Conservation (phyloP, 371 early-diverging fungal species). For the Umbelopsis sp. region DNA sequence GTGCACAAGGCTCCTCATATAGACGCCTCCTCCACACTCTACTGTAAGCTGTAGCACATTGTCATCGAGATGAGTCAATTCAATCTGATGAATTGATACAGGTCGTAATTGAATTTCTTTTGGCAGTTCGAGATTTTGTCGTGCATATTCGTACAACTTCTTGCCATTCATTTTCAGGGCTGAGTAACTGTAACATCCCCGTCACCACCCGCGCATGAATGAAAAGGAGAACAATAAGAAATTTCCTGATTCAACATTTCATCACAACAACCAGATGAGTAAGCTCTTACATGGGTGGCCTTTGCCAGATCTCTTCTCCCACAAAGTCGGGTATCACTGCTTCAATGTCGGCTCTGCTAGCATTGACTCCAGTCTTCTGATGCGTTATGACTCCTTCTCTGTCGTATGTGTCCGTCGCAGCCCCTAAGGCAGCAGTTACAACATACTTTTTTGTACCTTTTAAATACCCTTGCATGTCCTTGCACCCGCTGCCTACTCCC, state of each 20-base stretch:
- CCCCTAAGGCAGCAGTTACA: constrained; percentile 46
- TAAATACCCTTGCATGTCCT: constrained; percentile 38
- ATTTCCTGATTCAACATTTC: neutral
- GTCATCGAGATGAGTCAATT: constrained; percentile 27
- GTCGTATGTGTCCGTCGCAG: constrained; percentile 55
- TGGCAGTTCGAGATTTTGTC: constrained; percentile 38
- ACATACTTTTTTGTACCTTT: constrained; percentile 47
- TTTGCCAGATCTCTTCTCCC: constrained; percentile 43
- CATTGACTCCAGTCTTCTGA: constrained; percentile 31
- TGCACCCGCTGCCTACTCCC: constrained; percentile 53
- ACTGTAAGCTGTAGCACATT: constrained; percentile 29
- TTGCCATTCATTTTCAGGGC: constrained; percentile 53
- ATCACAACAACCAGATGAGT: neutral
- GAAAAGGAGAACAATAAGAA: constrained; percentile 21
- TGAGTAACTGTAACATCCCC: constrained; percentile 39
- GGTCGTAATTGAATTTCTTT: constrained; percentile 36
- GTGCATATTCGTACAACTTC: constrained; percentile 55
- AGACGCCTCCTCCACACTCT: constrained; percentile 51
- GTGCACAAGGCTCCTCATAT: constrained; percentile 54
- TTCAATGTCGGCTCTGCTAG: constrained; percentile 29
- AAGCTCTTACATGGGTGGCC: constrained; percentile 52
- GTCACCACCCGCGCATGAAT: constrained; percentile 1
- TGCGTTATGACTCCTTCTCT: constrained; percentile 38
- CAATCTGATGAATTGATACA: constrained; percentile 34
- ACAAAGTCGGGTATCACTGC: constrained; percentile 33